These are phyloP conservation scores for Chytriomyces sp. DNA, from an alignment of 192 early-diverging fungal genomes.

Conservation along the genomic window DNA sequence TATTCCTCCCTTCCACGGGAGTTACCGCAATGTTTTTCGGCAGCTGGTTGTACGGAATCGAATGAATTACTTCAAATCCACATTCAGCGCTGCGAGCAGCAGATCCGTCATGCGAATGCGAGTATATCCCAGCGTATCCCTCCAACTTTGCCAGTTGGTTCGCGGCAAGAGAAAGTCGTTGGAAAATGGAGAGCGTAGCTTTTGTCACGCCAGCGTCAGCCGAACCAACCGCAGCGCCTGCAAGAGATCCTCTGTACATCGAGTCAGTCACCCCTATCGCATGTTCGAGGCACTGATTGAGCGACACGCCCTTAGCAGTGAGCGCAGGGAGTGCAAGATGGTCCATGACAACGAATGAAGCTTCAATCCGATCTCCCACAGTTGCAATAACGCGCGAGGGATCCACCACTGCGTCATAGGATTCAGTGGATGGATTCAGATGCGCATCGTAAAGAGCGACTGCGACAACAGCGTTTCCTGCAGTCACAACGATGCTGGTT, in stretches of 20 bases:
- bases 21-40: background rate
- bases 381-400: too few relatives aligned
- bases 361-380: background rate
- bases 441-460: background rate
- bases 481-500: constrained; percentile 4
- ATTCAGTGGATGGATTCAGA: background rate
- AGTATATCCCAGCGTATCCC: background rate
- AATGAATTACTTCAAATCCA: background rate
- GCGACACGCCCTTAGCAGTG: background rate
- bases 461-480: background rate
- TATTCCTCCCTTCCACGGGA: background rate
- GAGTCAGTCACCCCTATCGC: background rate
- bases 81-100: background rate
- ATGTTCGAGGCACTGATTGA: background rate
- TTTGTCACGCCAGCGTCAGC: background rate
- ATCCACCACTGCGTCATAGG: background rate
- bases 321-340: background rate
- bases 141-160: background rate
- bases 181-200: background rate
- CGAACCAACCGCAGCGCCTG: background rate
- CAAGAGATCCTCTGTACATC: background rate
- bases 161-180: background rate
- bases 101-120: constrained; percentile 6
- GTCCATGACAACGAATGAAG: background rate
- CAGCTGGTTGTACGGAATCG: background rate